Evolutionary conservation across 257 asterid genomes (phyloP).

Genomic region (Nicotiana tomentosiformis): DNA sequence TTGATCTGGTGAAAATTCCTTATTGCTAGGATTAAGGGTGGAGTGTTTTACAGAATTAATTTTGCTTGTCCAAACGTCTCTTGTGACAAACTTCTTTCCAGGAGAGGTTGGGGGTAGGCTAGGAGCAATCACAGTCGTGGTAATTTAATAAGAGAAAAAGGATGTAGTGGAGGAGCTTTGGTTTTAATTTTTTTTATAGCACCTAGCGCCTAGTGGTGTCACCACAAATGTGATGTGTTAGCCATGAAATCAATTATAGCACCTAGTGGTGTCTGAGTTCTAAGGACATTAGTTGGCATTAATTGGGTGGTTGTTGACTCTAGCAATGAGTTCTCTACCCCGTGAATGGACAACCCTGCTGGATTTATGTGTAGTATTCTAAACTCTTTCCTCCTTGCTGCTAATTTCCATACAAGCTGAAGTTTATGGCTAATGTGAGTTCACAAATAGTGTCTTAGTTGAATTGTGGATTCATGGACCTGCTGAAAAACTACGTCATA

Average conservation of each 20-base stretch:
- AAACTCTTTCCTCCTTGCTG: background rate
- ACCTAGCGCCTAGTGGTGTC: background rate
- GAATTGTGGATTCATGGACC: background rate
- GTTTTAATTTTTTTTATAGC: background rate
- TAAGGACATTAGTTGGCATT: background rate
- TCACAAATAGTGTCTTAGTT: background rate
- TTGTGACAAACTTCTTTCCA: background rate
- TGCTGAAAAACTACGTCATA: background rate
- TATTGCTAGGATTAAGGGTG: background rate
- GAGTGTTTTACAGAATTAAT: background rate
- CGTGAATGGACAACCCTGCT: background rate
- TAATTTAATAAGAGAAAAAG: background rate
- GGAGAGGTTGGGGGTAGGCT: background rate
- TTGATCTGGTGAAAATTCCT: background rate
- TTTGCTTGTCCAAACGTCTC: background rate
- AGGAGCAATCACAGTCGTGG: background rate
- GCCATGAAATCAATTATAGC: background rate
- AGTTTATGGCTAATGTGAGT: background rate
- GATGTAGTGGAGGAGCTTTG: background rate
- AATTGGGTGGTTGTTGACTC: background rate
- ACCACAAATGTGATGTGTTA: background rate
- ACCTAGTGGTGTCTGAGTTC: background rate
- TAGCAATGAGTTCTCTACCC: background rate
- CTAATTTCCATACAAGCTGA: background rate
- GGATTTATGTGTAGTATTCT: background rate